These are phyloP conservation scores for Cyclostephanos tholiformis DNA, from an alignment of 108 stramenopile species.

Conservation along the genomic window DNA sequence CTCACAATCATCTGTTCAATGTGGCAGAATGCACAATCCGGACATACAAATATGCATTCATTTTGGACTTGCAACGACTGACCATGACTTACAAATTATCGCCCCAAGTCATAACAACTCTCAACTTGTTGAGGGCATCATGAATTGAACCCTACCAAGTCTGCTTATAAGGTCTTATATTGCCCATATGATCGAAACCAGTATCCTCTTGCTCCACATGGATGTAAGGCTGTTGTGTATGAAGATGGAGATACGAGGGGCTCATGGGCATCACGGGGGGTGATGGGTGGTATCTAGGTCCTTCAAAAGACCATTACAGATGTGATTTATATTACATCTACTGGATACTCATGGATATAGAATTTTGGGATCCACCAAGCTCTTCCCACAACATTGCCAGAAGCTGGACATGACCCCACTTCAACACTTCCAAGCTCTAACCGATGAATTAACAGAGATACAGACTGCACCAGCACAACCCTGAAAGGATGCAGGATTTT, in stretches of 20 bases:
- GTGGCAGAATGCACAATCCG: neutral
- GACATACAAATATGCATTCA: constrained; percentile 32
- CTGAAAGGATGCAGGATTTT: too few species aligned
- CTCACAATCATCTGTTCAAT: too few species aligned
- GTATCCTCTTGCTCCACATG: constrained; percentile 12
- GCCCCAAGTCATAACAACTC: neutral
- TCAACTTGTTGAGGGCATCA: neutral
- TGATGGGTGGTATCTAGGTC: constrained; percentile 46
- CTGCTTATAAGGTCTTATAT: constrained; percentile 10
- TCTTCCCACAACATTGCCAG: constrained; percentile 5
- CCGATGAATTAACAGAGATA: neutral
- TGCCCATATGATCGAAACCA: constrained; percentile 11
- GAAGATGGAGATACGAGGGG: neutral
- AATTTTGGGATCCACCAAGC: neutral
- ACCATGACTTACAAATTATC: constrained; percentile 11
- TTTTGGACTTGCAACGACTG: constrained; percentile 15
- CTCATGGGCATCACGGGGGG: constrained; percentile 14
- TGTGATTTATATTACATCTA: constrained; percentile 17
- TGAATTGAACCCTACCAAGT: neutral
- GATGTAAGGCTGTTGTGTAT: constrained; percentile 13
- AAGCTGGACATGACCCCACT: neutral
- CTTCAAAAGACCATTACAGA: constrained; percentile 36
- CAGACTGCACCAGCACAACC: too few species aligned
- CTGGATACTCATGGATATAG: neutral
- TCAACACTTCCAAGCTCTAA: neutral